Evolutionary conservation across 139 green algal genomes (phyloP), one percentile per base, ranked within the genome.

Genomic region (Picochlorum costavermella): DNA sequence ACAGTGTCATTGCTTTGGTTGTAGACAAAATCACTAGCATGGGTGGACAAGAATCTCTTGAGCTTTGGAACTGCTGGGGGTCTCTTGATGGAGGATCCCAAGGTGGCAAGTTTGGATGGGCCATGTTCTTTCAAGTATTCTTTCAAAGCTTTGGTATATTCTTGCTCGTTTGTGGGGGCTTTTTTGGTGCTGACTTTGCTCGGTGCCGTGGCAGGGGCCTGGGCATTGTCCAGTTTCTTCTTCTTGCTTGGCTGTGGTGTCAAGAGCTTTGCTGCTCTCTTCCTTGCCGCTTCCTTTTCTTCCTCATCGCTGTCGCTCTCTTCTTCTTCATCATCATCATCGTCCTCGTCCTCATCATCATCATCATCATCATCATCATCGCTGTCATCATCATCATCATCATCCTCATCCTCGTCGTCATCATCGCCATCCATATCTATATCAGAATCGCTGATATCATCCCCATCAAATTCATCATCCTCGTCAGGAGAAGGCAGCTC

Each of bases 1-100:
- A 75, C 69, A 11, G 44, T 70, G 51, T 75, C 69, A 14, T 26
- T 67, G 6, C 26, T 28, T 23, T 50, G 36, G 29, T 70, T 43
- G 30, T 70, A 70, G 26, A 31, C 33, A 37, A 75, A 70, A 37
- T 37, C 28, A 40, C 5, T 14, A n/a, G 3, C 16, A 53, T 63
- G 43, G 6, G 16, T n/a, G 5, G n/a, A 17, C 30, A 65, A 16
- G 17, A 56, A 58, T 20, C 10, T 28, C 44, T 63, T 61, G 9
- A 74, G 10, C 37, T 69, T 68, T 49, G 36, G 60, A 20, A 50
- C 25, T 29, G 13, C 12, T 31, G 59, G 12, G 6, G 62, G 62
- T 10, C 62, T 14, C 16, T 68, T 68, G 1, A 68, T 51, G 5
- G 36, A 26, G 6, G 50, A 33, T 53, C 65, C 65, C 23, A 65